Base-by-base conservation (phyloP, 2,329 filamentous ascomycete species). In the Trichoderma harzianum region DNA sequence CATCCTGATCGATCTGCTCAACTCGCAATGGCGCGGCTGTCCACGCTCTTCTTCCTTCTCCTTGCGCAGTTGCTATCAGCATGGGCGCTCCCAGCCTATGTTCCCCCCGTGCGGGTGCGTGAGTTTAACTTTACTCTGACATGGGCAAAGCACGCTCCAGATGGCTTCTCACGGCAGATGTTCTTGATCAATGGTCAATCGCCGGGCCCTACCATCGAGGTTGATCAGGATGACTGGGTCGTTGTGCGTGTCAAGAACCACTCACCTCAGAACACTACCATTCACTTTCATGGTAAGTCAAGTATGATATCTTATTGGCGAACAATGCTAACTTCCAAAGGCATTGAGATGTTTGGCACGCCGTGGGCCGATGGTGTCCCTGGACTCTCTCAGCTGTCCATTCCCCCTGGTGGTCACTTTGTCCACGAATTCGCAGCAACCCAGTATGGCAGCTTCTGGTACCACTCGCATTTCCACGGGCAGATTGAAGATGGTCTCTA, bases 301-400 rank as follows among this genome's bases (percentile, higher is more conserved):
- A 14, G 5, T 8, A 10, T 18, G 18, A 36, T 36, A 12, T n/a
- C 3, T 5, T 6, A 21, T 11, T 47, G 11, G n/a, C n/a, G 21
- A 30, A 12, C 12, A 6, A 32, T 10, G 7, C 30, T 24, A 32
- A 57, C 10, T 11, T 21, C 3, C 8, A 21, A 58, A 83, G 84
- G 84, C 10, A 80, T 89, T 36, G 84, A 86, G 39, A 86, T 88
- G 81, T 74, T 78, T 1, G 79, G 80, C 24, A 89, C 87, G 0
- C 86, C 87, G 0, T 90, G 88, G 88, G 86, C 87, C 0, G 89
- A 91, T 72, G 89, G 89, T 34, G 85, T 88, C 0, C 86, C 88
- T 0, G 88, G 88, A 2, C 77, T 90, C 2, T 84, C 85, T 1
- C 88, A 91, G 75, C 80, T 80, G 4, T 80, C 84, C 4, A 89